A percentile compares a stretch with the other conserved stretches of the same genome.
Evolutionary conservation across 495 filamentous ascomycete genomes (phyloP).

Genomic region (Neurospora tetraspora): DNA sequence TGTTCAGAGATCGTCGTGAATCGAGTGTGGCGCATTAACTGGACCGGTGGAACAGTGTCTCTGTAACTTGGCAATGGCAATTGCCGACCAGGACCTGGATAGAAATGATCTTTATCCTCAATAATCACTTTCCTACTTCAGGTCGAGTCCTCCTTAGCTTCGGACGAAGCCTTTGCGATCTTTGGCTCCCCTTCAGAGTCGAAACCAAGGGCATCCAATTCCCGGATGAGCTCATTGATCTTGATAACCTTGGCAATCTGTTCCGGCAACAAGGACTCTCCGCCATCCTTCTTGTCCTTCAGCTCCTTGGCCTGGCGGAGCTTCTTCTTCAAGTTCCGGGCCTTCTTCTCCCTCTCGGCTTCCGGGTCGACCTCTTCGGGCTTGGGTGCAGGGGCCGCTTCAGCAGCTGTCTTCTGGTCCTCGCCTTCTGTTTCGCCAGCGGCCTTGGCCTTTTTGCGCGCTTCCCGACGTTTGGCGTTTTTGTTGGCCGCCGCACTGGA

Average conservation of each 20-base stretch:
- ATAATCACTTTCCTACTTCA: not conserved
- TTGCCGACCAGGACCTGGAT: not conserved
- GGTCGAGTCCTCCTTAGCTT: not conserved
- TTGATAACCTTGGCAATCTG: constrained; percentile 97
- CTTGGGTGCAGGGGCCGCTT: constrained; percentile 11
- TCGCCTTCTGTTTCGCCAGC: constrained; percentile 31
- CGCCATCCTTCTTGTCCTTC: constrained; percentile 81
- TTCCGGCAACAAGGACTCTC: constrained; percentile 74
- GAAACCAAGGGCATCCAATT: constrained; percentile 80
- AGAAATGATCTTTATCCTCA: not conserved
- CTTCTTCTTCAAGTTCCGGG: constrained; percentile 90
- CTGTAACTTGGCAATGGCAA: not conserved
- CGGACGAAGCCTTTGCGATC: not conserved
- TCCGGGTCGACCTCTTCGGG: constrained; percentile 47
- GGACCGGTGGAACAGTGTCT: not conserved
- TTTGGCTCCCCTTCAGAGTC: constrained; percentile 50
- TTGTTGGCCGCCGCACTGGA: constrained; percentile 58
- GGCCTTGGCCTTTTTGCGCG: constrained; percentile 76
- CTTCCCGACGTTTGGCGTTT: constrained; percentile 88
- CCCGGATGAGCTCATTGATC: constrained; percentile 84
- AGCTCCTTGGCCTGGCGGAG: constrained; percentile 86
- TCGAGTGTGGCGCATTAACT: not conserved
- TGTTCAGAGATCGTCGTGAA: not conserved
- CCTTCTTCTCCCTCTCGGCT: constrained; percentile 84
- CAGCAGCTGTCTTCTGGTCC: constrained; percentile 18